Evolutionary conservation across 164 flowering plant species (phyloP), one percentile per base, ranked within the genome.

Genomic region (Nymphaea colorata): DNA sequence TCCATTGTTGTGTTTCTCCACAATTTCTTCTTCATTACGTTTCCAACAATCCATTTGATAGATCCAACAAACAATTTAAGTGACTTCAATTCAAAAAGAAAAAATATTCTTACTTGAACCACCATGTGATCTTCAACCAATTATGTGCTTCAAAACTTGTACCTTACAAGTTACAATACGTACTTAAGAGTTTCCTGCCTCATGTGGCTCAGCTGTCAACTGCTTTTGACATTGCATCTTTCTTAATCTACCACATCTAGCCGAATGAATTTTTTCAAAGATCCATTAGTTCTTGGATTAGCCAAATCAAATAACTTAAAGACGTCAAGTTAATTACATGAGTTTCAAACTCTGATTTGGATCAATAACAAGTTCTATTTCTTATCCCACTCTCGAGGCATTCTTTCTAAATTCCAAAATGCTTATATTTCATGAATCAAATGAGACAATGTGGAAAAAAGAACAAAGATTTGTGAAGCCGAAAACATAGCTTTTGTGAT

Each of bases 121-220:
- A 15, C 41, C 59, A 55, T 61, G 63, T 61, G 63, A 61, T 61
- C 63, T 61, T 61, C 63, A 61, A 61, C 63, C 63, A 61, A 61
- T 61, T 61, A 6, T 15, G 63, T 61, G 41, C 17, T 61, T 61
- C 63, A 61, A 61, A 1, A 61, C 15, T n/a, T n/a, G 59, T 61
- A 41, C 57, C 64, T 68, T 68, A 61, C 17, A 68, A 67, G n/a
- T n/a, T n/a, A n/a, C 63, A 36, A 25, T 42, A 4, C 47, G 14
- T 42, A 64, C 5, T 64, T 64, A 42, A 64, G 66, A 42, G 66
- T 64, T 64, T 60, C 5, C 62, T 15, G 36, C 62, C 62, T 60
- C 62, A 60, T 60, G 15, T 5, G 62, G 62, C 62, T 60, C 62
- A 60, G 15, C 2, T 6, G 62, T 60, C 36, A 60, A 60, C 43